Evolutionary conservation across 768 basidiomycete genomes (phyloP).

Genomic region (Chalciporus pseudorubinellus): DNA sequence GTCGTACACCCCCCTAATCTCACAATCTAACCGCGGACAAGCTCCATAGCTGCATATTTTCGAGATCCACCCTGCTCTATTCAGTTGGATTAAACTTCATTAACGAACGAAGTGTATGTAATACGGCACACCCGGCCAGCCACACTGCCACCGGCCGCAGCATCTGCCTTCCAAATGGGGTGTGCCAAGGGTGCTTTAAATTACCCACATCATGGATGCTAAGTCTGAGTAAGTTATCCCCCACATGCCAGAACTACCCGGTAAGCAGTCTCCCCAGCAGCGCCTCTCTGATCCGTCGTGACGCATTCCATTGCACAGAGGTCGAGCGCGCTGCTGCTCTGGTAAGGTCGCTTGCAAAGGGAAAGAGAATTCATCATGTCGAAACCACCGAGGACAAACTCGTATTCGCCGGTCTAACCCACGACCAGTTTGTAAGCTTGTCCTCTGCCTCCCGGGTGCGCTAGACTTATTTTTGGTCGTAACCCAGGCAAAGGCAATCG

Average conservation of each 20-base stretch:
- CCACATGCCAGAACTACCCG: constrained; percentile 53
- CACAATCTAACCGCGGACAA: no score
- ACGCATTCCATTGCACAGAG: constrained; percentile 38
- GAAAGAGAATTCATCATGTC: constrained; percentile 53
- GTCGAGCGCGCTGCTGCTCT: constrained; percentile 66
- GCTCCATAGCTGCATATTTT: no score
- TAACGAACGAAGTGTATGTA: no score
- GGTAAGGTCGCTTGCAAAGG: constrained; percentile 48
- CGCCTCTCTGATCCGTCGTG: background rate
- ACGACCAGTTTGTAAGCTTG: constrained; percentile 59
- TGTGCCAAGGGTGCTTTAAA: no score
- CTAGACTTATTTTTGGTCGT: constrained; percentile 7
- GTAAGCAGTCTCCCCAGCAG: constrained; percentile 28
- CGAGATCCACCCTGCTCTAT: no score
- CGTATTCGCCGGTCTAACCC: constrained; percentile 57
- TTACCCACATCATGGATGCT: no score
- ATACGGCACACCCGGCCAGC: no score
- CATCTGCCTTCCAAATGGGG: no score
- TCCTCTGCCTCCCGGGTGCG: background rate
- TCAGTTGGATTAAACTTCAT: no score
- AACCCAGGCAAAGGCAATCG: constrained; percentile 51
- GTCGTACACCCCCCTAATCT: no score
- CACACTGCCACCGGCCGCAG: no score
- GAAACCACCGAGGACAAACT: constrained; percentile 59
- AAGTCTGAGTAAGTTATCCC: no score